Conservation (phyloP, 768 basidiomycete species). For the Mycena galopus region DNA sequence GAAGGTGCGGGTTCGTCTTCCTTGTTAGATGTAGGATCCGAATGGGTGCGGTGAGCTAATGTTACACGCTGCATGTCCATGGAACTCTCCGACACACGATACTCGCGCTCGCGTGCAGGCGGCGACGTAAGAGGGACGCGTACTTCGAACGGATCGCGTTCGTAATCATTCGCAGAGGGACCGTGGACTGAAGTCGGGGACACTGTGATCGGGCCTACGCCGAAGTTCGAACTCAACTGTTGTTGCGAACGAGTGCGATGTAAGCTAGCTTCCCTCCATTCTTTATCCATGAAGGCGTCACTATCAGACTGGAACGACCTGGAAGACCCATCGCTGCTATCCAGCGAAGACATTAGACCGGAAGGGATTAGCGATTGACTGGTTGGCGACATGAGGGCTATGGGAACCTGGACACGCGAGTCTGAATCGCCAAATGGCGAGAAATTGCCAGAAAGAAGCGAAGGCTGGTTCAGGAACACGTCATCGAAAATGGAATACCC, state of each 20-base stretch:
- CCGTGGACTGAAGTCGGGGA: conserved; percentile 59
- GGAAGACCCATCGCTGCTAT: conserved; percentile 54
- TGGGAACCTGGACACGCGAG: conserved; percentile 29
- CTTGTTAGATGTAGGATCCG: conserved; percentile 48
- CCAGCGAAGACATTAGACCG: conserved; percentile 68
- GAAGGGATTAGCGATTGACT: conserved; percentile 69
- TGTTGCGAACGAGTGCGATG: conserved; percentile 30
- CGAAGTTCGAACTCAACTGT: conserved; percentile 30
- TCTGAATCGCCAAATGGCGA: conserved; percentile 68
- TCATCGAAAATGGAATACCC: conserved; percentile 59
- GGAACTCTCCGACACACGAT: conserved; percentile 38
- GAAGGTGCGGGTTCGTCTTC: conserved; percentile 33
- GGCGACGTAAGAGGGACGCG: conserved; percentile 43
- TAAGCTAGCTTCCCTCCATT: conserved; percentile 57
- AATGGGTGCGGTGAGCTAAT: conserved; percentile 48
- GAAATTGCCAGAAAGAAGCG: conserved; percentile 52
- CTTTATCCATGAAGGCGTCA: conserved; percentile 64
- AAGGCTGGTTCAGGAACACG: conserved; percentile 44
- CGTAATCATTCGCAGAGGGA: conserved; percentile 45
- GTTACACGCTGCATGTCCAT: conserved; percentile 48
- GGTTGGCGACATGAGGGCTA: conserved; percentile 52
- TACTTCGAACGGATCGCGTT: conserved; percentile 64
- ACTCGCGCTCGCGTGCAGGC: conserved; percentile 43
- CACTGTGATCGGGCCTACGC: conserved; percentile 43
- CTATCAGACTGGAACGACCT: conserved; percentile 66